phyloP scores from a whole-genome alignment of 1,139 yeast genomes.

The Suhomyces ambrosiae region DNA sequence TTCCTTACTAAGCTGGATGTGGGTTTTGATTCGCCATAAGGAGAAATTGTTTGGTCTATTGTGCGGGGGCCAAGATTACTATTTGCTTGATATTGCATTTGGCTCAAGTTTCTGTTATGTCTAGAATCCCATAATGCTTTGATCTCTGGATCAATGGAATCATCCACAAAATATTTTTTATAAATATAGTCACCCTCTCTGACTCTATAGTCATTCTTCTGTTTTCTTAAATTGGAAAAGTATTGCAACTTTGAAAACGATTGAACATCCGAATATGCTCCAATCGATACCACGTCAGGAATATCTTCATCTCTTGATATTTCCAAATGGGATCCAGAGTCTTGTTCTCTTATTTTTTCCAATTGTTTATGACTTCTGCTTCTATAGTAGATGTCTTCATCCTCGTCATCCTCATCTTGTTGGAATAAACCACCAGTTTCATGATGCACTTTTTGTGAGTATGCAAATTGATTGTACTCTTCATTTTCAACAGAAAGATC shows the following conservation, averaged over 20 bases:
- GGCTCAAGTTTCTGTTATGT: conserved; percentile 18
- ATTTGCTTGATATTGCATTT: too few species aligned
- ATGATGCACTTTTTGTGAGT: not conserved
- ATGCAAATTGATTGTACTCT: conserved; percentile 6
- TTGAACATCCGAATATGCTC: conserved; percentile 10
- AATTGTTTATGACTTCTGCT: conserved; percentile 12
- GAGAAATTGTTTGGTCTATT: too few species aligned
- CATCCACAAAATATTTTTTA: conserved; percentile 41
- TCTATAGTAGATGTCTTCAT: conserved; percentile 17
- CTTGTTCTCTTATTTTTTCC: not conserved
- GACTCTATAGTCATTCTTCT: conserved; percentile 43
- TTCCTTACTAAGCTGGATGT: not conserved
- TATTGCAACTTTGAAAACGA: conserved; percentile 16
- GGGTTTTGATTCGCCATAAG: not conserved
- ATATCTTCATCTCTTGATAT: conserved; percentile 12
- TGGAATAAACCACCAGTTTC: not conserved
- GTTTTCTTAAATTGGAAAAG: conserved; percentile 17
- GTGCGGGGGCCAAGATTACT: too few species aligned
- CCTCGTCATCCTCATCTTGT: conserved; percentile 13
- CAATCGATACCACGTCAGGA: not conserved
- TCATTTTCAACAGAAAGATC: conserved; percentile 2
- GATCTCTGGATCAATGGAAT: conserved; percentile 52
- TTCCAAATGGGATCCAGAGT: not conserved
- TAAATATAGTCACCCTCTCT: conserved; percentile 53
- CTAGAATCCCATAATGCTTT: conserved; percentile 53